These are phyloP conservation scores for Santalum album DNA, from an alignment of 164 flowering plant species.

Conservation along the genomic window DNA sequence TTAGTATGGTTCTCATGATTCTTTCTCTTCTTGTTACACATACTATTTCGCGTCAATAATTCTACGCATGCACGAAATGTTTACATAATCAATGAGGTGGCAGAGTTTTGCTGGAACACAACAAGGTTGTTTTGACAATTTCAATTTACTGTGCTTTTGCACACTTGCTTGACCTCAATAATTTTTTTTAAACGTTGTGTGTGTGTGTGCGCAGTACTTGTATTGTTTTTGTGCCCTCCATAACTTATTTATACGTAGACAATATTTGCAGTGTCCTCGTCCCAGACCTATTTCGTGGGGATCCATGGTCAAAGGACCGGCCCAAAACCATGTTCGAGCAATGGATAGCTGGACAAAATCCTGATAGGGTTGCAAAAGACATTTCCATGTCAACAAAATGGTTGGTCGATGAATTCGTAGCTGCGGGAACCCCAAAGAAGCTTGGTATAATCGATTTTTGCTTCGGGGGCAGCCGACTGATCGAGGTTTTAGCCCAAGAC, in stretches of 20 bases:
- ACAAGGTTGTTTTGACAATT: no score
- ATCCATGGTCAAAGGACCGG: conserved; percentile 63
- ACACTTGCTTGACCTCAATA: no score
- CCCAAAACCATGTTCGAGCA: conserved; percentile 33
- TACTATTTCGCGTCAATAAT: no score
- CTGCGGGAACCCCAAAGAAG: conserved; percentile 62
- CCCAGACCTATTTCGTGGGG: conserved; percentile 74
- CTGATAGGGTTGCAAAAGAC: conserved; percentile 36
- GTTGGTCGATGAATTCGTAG: conserved; percentile 71
- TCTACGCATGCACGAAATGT: no score
- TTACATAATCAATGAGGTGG: no score
- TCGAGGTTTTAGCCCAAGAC: conserved; percentile 62
- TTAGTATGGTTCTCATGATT: not conserved
- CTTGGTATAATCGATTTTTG: conserved; percentile 83
- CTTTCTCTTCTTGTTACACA: no score
- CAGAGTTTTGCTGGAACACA: no score
- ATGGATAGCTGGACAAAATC: conserved; percentile 46
- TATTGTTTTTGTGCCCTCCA: no score
- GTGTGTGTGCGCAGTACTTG: no score
- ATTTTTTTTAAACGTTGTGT: no score
- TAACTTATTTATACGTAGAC: not conserved
- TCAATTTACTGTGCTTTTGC: no score
- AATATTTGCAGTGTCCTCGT: conserved; percentile 64
- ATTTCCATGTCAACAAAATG: conserved; percentile 53
- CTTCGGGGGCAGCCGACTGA: conserved; percentile 65